Conservation (phyloP, 495 filamentous ascomycete genomes). For the Hyphodiscus hymeniophilus region DNA sequence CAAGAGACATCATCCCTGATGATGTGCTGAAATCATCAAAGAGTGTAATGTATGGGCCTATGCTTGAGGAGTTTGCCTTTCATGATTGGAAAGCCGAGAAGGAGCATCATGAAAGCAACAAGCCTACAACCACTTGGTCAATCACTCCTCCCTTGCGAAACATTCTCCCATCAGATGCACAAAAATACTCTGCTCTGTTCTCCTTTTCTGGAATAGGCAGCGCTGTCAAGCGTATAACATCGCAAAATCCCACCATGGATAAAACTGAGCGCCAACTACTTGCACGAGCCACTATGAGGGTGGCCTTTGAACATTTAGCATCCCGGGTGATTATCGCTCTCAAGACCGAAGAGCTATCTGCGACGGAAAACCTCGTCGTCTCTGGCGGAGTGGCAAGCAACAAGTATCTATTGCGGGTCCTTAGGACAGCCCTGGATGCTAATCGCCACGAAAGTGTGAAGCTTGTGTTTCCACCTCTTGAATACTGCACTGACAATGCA, state of each 20-base stretch:
- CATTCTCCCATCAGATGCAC: slow-evolving; percentile 32
- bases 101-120: slow-evolving; percentile 48
- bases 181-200: slow-evolving; percentile 38
- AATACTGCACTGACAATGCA: slow-evolving; percentile 87
- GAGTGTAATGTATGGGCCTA: slow-evolving; percentile 68
- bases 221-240: slow-evolving; percentile 39
- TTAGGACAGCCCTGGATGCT: slow-evolving; percentile 52
- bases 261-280: slow-evolving; percentile 49
- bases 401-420: slow-evolving; percentile 59
- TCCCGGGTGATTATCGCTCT: slow-evolving; percentile 63
- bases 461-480: slow-evolving; percentile 62
- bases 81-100: slow-evolving; percentile 36
- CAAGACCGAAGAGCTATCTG: slow-evolving; percentile 4
- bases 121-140: slow-evolving; percentile 34
- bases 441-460: slow-evolving; percentile 54
- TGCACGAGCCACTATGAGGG: slow-evolving; percentile 62
- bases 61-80: slow-evolving; percentile 74
- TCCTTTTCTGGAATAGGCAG: slow-evolving; percentile 59
- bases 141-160: slow-evolving; percentile 42
- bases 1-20: slow-evolving; percentile 53
- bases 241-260: slow-evolving; percentile 23
- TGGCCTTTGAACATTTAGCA: slow-evolving; percentile 85
- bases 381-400: slow-evolving; percentile 89
- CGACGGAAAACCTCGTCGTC: slow-evolving; percentile 55
- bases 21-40: slow-evolving; percentile 21